Evolutionary conservation across 306 rosid species (phyloP).

Genomic region (Sphenostylis stenocarpa): DNA sequence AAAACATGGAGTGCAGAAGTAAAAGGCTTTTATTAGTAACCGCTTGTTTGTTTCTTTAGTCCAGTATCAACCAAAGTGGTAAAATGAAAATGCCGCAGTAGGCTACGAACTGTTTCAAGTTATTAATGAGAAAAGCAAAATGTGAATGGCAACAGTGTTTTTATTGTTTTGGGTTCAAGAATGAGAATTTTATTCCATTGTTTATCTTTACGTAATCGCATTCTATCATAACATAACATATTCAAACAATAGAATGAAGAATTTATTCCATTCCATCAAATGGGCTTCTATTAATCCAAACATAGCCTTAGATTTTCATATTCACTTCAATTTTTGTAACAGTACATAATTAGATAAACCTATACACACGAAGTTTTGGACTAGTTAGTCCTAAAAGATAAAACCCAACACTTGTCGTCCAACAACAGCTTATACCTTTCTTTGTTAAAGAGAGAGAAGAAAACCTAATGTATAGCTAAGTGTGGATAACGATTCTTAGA

Average conservation of each 20-base stretch:
- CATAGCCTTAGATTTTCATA: not conserved
- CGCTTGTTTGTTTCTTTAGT: too few species aligned
- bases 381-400: not conserved
- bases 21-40: too few species aligned
- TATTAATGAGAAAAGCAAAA: too few species aligned
- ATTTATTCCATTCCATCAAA: not conserved
- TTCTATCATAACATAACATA: not conserved
- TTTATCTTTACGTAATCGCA: not conserved
- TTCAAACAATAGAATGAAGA: not conserved
- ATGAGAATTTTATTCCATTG: too few species aligned
- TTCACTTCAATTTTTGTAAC: not conserved
- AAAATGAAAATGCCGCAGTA: too few species aligned
- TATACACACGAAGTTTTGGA: not conserved
- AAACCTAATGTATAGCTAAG: not conserved
- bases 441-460: not conserved
- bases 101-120: too few species aligned
- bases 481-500: not conserved
- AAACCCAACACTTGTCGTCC: not conserved
- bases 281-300: not conserved
- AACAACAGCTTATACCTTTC: not conserved
- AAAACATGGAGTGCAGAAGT: too few species aligned
- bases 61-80: too few species aligned
- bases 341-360: not conserved
- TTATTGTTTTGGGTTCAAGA: too few species aligned
- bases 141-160: too few species aligned